Evolutionary conservation across 2,329 filamentous ascomycete species (phyloP).

Genomic region (Rugonectria rugulosa): DNA sequence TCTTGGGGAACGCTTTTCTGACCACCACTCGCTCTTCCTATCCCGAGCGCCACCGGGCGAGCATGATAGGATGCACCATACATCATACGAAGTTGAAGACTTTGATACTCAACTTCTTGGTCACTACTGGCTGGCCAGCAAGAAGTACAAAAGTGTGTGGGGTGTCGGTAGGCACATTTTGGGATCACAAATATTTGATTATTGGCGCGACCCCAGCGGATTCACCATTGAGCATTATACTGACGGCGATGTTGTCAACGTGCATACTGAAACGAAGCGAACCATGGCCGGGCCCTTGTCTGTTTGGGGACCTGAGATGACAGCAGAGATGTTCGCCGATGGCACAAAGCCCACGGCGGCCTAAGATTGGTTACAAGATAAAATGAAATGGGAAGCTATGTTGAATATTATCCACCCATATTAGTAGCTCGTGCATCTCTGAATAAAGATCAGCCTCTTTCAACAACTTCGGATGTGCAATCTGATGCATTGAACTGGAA

Average conservation of each 20-base stretch:
- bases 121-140: conserved; percentile 63
- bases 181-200: conserved; percentile 45
- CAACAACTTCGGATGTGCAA: no score
- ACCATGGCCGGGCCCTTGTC: not conserved
- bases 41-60: not conserved
- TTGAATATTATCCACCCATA: no score
- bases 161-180: conserved; percentile 68
- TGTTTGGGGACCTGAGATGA: conserved; percentile 8
- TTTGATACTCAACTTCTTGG: conserved; percentile 68
- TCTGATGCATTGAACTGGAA: no score
- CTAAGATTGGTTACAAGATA: no score
- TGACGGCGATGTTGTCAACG: conserved; percentile 67
- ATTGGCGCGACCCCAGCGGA: conserved; percentile 7
- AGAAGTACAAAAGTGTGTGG: conserved; percentile 64
- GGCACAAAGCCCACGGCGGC: no score
- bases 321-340: no score
- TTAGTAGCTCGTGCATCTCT: no score
- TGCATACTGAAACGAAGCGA: not conserved
- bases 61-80: no score
- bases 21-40: conserved; percentile 54
- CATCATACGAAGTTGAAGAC: conserved; percentile 59
- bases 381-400: no score
- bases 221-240: conserved; percentile 64
- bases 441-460: no score
- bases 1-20: conserved; percentile 54